Conservation (phyloP, 1,284 basidiomycete species). For the Cryptococcus hybrid region DNA sequence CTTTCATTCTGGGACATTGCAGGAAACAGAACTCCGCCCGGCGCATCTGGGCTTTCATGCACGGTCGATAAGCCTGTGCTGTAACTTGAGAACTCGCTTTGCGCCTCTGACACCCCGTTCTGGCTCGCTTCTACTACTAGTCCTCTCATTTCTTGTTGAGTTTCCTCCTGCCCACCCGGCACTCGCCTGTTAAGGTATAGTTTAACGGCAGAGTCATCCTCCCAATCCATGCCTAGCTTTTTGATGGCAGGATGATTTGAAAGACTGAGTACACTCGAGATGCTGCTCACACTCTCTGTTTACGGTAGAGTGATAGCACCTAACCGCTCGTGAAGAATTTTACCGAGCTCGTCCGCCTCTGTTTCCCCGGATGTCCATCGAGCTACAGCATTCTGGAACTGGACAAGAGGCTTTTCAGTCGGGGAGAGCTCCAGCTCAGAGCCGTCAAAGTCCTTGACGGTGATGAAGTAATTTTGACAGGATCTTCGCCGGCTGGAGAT, state of each 20-base stretch:
- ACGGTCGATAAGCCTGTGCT: constrained; percentile 23
- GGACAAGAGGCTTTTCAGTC: constrained; percentile 74
- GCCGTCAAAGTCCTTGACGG: constrained; percentile 86
- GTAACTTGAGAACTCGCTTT: constrained; percentile 29
- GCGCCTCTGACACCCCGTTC: constrained; percentile 8
- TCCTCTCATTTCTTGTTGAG: constrained; percentile 10
- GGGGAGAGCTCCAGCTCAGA: constrained; percentile 67
- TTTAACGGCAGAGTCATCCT: constrained; percentile 94
- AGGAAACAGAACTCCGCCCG: not conserved
- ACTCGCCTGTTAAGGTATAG: constrained; percentile 76
- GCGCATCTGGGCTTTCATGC: constrained; percentile 13
- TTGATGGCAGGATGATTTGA: constrained; percentile 92
- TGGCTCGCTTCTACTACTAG: not conserved
- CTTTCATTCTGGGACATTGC: constrained; percentile 6
- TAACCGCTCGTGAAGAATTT: constrained; percentile 18
- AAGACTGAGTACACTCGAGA: constrained; percentile 83
- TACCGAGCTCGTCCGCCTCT: constrained; percentile 14
- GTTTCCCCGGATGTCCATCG: constrained; percentile 30
- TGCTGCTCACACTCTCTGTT: constrained; percentile 88
- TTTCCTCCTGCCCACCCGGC: constrained; percentile 19
- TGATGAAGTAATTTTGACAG: constrained; percentile 73
- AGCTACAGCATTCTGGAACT: constrained; percentile 69
- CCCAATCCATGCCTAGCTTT: constrained; percentile 91
- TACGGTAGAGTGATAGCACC: constrained; percentile 62
- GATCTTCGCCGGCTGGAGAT: constrained; percentile 36